phyloP scores from a whole-genome alignment of 352 stramenopile genomes.

The Lagenidium sp. region DNA sequence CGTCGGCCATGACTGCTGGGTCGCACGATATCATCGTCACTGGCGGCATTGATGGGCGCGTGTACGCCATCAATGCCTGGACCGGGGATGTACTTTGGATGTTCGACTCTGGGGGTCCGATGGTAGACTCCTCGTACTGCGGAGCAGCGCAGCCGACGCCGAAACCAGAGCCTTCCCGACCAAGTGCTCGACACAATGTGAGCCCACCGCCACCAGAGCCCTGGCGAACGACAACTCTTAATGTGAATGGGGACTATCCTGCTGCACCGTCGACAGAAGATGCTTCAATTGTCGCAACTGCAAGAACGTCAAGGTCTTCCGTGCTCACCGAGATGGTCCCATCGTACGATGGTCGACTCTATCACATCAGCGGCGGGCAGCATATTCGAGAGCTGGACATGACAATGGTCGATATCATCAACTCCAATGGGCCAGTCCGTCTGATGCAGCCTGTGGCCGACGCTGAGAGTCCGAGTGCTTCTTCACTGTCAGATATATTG shows the following conservation, averaged over 20 bases:
- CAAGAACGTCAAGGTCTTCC: background rate
- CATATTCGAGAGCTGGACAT: conserved; percentile 68
- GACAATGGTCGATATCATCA: conserved; percentile 70
- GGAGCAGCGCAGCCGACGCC: conserved; percentile 3
- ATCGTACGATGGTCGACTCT: conserved; percentile 71
- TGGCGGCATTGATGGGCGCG: conserved; percentile 61
- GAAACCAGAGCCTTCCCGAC: background rate
- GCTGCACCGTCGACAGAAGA: too few species aligned
- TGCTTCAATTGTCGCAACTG: background rate
- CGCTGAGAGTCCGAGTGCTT: conserved; percentile 9
- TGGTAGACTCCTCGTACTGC: conserved; percentile 64
- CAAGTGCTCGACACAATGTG: too few species aligned
- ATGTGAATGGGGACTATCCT: background rate
- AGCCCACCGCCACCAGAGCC: too few species aligned
- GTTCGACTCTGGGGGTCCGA: conserved; percentile 75
- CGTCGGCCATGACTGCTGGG: background rate
- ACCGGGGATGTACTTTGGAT: conserved; percentile 70
- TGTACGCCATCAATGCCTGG: conserved; percentile 76
- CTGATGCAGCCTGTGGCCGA: conserved; percentile 20
- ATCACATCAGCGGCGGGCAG: conserved; percentile 50
- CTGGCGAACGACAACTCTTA: background rate
- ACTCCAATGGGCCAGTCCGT: conserved; percentile 58
- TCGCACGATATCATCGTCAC: conserved; percentile 47
- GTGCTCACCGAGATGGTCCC: conserved; percentile 36
- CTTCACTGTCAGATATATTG: conserved; percentile 53